phyloP scores from a whole-genome alignment of 2,329 filamentous ascomycete genomes.

The Microascus cirrosus region DNA sequence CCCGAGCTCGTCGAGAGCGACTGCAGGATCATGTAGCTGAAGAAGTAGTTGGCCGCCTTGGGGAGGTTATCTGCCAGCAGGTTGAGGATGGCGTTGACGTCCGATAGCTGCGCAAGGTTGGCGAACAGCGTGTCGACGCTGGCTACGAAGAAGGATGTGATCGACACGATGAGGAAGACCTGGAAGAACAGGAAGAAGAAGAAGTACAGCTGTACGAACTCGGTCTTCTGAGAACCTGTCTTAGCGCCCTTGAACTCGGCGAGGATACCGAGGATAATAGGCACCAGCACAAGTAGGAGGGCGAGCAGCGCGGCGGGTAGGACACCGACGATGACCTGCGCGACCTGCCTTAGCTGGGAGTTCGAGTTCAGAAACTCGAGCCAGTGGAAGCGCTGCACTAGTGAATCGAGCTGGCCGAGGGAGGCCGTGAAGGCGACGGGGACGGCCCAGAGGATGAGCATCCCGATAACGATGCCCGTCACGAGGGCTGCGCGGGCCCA shows the following conservation, averaged over 20 bases:
- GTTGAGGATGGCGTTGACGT: slow-evolving; percentile 57
- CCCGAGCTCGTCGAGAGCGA: slow-evolving; percentile 84
- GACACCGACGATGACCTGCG: slow-evolving; percentile 66
- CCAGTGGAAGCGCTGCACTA: slow-evolving; percentile 58
- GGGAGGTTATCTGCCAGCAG: slow-evolving; percentile 72
- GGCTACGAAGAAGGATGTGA: slow-evolving; percentile 61
- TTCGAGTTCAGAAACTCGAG: slow-evolving; percentile 57
- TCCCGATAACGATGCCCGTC: slow-evolving; percentile 52
- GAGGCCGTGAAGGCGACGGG: slow-evolving; percentile 82
- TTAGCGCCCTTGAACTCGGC: slow-evolving; percentile 67
- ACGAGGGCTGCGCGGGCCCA: slow-evolving; percentile 64
- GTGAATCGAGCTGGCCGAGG: slow-evolving; percentile 62
- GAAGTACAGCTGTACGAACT: slow-evolving; percentile 86
- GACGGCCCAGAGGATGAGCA: slow-evolving; percentile 83
- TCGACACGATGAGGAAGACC: slow-evolving; percentile 84
- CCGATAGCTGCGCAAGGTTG: slow-evolving; percentile 27
- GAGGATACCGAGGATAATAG: slow-evolving; percentile 64
- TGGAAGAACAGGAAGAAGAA: slow-evolving; percentile 93
- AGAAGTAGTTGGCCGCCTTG: slow-evolving; percentile 89
- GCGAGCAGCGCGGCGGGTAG: slow-evolving; percentile 68
- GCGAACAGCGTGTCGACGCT: slow-evolving; percentile 53
- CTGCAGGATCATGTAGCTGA: slow-evolving; percentile 95
- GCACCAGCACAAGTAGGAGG: slow-evolving; percentile 69
- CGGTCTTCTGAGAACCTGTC: slow-evolving; percentile 66
- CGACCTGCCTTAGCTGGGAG: slow-evolving; percentile 46